A percentile compares a stretch with the other conserved stretches of the same genome.
Conservation (phyloP, 495 filamentous ascomycete genomes). For the Talaromyces ruber region DNA sequence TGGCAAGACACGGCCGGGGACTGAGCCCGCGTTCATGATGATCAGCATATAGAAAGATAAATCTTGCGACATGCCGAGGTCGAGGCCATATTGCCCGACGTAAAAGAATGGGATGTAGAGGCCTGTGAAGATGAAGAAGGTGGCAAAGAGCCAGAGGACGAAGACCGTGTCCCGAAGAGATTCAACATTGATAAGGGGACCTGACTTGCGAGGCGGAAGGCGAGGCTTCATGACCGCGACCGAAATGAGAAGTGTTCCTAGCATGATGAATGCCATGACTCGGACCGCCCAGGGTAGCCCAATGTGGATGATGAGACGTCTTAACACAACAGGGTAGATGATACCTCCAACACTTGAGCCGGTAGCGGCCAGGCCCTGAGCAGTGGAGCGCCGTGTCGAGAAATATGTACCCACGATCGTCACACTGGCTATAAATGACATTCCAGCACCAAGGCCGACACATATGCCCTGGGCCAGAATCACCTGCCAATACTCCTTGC, state of each 20-base stretch:
- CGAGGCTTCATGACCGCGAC: constrained; percentile 25
- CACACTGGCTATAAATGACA: constrained; percentile 15
- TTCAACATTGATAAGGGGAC: constrained; percentile 17
- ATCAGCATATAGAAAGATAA: constrained; percentile 34
- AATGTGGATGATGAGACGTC: constrained; percentile 22
- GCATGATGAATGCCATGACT: constrained; percentile 28
- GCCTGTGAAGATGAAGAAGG: constrained; percentile 21
- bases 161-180: constrained; percentile 50
- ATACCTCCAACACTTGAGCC: constrained; percentile 50
- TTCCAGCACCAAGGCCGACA: constrained; percentile 22
- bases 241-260: constrained; percentile 21
- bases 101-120: constrained; percentile 29
- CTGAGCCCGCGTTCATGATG: constrained; percentile 36
- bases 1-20: constrained; percentile 28
- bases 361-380: constrained; percentile 38
- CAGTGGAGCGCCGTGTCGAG: constrained; percentile 39
- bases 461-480: constrained; percentile 36
- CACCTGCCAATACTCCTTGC: constrained; percentile 34
- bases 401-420: constrained; percentile 41
- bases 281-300: constrained; percentile 37
- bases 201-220: constrained; percentile 13
- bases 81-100: constrained; percentile 24
- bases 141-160: constrained; percentile 33
- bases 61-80: constrained; percentile 21
- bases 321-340: constrained; percentile 34